Evolutionary conservation across 768 basidiomycete species (phyloP).

Genomic region (Daedaleopsis nitida): DNA sequence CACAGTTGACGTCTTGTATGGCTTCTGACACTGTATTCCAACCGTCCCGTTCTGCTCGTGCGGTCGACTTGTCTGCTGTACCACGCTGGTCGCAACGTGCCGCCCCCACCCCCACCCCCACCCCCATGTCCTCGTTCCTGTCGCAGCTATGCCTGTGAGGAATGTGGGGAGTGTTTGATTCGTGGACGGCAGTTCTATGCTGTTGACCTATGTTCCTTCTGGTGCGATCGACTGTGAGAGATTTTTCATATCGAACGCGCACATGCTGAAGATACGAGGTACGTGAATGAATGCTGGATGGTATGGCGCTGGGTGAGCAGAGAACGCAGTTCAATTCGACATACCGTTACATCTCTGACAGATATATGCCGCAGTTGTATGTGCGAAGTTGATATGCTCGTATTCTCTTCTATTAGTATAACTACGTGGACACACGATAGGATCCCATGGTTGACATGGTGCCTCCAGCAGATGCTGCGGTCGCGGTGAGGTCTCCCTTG

Average conservation of each 20-base stretch:
- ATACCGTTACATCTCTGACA: too few relatives aligned
- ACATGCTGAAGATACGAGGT: background rate
- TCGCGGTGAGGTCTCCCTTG: too few relatives aligned
- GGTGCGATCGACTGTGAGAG: background rate
- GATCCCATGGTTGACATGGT: too few relatives aligned
- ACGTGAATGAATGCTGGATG: background rate
- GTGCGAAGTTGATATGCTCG: too few relatives aligned
- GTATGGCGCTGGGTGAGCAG: too few relatives aligned
- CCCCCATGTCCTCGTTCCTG: background rate
- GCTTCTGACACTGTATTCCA: slow-evolving; percentile 9
- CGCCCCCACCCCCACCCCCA: background rate
- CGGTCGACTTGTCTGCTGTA: background rate
- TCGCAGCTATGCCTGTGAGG: background rate
- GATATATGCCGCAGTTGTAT: too few relatives aligned
- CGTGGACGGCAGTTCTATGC: slow-evolving; percentile 15
- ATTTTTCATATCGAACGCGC: background rate
- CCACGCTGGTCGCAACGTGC: background rate
- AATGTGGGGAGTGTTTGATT: slow-evolving; percentile 9
- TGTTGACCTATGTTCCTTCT: background rate
- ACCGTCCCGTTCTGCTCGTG: slow-evolving; percentile 1
- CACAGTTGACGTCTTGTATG: slow-evolving; percentile 9
- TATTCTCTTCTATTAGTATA: too few relatives aligned
- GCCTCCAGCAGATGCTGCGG: too few relatives aligned
- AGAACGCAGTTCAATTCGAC: too few relatives aligned
- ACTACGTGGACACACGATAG: too few relatives aligned